Percentiles rank a stretch among this genome's conserved stretches.
These are phyloP conservation scores for Berberis vulgaris DNA, from an alignment of 164 flowering plant genomes.

Conservation along the genomic window DNA sequence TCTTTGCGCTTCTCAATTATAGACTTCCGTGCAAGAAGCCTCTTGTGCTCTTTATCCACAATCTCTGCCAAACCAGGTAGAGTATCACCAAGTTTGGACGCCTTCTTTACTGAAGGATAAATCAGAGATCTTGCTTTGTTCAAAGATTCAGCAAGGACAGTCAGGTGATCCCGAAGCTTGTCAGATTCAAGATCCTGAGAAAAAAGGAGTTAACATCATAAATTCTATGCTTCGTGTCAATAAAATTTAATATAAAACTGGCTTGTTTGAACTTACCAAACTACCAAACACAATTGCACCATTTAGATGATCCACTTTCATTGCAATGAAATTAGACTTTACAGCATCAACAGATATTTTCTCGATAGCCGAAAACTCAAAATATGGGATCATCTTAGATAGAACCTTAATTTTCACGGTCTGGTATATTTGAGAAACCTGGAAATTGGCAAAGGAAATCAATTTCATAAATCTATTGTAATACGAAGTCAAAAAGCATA, in stretches of 20 bases:
- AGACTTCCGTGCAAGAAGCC: slow-evolving; percentile 88
- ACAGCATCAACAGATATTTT: slow-evolving; percentile 84
- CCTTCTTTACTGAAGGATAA: slow-evolving; percentile 44
- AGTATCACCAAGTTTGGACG: slow-evolving; percentile 46
- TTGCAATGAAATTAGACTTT: slow-evolving; percentile 53
- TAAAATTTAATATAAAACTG: too few relatives aligned
- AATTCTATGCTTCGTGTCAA: too few relatives aligned
- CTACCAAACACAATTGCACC: slow-evolving; percentile 57
- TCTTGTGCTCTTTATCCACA: slow-evolving; percentile 84
- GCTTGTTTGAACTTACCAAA: slow-evolving; percentile 36
- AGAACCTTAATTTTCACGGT: slow-evolving; percentile 68
- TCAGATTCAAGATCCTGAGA: slow-evolving; percentile 80
- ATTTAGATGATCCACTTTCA: slow-evolving; percentile 81
- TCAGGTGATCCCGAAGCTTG: slow-evolving; percentile 47
- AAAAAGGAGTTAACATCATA: background rate
- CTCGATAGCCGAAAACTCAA: slow-evolving; percentile 62
- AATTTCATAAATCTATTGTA: background rate
- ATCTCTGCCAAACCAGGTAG: slow-evolving; percentile 56
- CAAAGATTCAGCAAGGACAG: slow-evolving; percentile 51
- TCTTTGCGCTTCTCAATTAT: slow-evolving; percentile 95
- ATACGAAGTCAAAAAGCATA: too few relatives aligned
- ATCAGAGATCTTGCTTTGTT: slow-evolving; percentile 64
- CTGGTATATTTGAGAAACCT: slow-evolving; percentile 91
- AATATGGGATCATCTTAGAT: slow-evolving; percentile 73
- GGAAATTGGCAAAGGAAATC: slow-evolving; percentile 11